Evolutionary conservation across 768 basidiomycete genomes (phyloP), one percentile per base, ranked within the genome.

Genomic region (Lentinula sp.): DNA sequence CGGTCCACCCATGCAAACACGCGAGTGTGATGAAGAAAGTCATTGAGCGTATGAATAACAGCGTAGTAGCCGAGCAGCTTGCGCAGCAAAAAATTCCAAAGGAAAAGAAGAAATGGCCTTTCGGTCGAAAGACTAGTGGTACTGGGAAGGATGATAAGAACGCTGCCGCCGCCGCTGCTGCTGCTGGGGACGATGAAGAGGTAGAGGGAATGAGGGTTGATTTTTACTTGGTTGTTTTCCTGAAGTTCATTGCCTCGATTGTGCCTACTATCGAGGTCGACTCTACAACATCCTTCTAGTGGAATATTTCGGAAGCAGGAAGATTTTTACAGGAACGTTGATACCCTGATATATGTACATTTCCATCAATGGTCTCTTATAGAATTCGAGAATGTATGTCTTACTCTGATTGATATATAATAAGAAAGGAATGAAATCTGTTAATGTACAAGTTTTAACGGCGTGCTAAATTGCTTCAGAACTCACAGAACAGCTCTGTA

Each of bases 1-100:
- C 91, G 0, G 96, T 99, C 10, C 96, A 99, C 72, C 96, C 96
- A 2, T 99, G 96, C 84, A 98, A 97, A 71, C 96, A 99, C 73
- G 91, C 95, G 1, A 93, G 88, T 72, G 97, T 99, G 61, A 99
- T 99, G 97, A 98, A 97, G 84, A 98, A 98, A 73, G 93, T 98
- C 63, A 98, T 98, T 70, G 96, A 98, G 73, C 85, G 96, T 61
- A 98, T 98, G 95, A 97, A 98, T 74, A 85, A 84, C 65, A 86
- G 86, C 63, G 89, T 94, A 32, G 81, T 90, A 59, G 91, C 88
- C 62, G 87, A 91, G 70, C 91, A 94, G 72, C 81, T 91, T 18
- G 85, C 87, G 15, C 81, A 84, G 62, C 83, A 83, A 64, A 85
- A 85, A 67, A 71, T 76, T 1, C 62, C 72, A 20, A 72, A 72